A percentile compares a stretch with the other conserved stretches of the same genome.
These are phyloP conservation scores for Fusarium hostae DNA, from an alignment of 2,329 filamentous ascomycete genomes.

Conservation along the genomic window DNA sequence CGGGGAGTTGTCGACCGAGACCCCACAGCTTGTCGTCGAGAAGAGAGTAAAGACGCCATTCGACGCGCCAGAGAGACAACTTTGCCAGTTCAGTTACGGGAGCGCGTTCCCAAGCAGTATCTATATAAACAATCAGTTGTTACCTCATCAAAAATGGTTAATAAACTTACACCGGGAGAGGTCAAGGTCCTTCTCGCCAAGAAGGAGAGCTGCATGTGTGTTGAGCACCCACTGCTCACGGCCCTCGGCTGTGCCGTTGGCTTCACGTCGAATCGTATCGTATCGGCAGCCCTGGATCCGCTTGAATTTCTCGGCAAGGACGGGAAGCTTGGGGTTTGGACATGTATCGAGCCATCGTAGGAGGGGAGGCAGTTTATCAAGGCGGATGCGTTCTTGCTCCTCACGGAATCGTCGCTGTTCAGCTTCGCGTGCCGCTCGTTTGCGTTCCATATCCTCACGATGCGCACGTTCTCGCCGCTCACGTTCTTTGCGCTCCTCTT, in stretches of 20 bases:
- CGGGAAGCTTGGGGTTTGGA: slow-evolving; percentile 61
- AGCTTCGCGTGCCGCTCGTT: slow-evolving; percentile 62
- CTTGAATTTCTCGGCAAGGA: slow-evolving; percentile 65
- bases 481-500: slow-evolving; percentile 62
- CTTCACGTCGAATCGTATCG: slow-evolving; percentile 68
- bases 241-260: slow-evolving; percentile 64
- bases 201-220: slow-evolving; percentile 69
- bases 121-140: slow-evolving; percentile 49
- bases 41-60: slow-evolving; percentile 67
- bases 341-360: slow-evolving; percentile 69
- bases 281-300: slow-evolving; percentile 70
- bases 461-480: slow-evolving; percentile 59
- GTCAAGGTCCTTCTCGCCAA: slow-evolving; percentile 72
- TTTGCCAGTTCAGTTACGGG: slow-evolving; percentile 67
- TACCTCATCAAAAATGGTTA: background rate
- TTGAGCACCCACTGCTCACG: slow-evolving; percentile 75
- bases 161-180: slow-evolving; percentile 68
- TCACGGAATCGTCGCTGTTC: slow-evolving; percentile 62
- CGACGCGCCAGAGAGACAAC: slow-evolving; percentile 67
- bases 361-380: slow-evolving; percentile 69
- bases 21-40: slow-evolving; percentile 61
- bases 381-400: slow-evolving; percentile 64
- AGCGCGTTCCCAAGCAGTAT: slow-evolving; percentile 68
- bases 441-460: slow-evolving; percentile 60
- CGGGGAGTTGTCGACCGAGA: slow-evolving; percentile 63